Evolutionary conservation across 176 grass and related monocot genomes (phyloP).

Genomic region (Eleusine indica): DNA sequence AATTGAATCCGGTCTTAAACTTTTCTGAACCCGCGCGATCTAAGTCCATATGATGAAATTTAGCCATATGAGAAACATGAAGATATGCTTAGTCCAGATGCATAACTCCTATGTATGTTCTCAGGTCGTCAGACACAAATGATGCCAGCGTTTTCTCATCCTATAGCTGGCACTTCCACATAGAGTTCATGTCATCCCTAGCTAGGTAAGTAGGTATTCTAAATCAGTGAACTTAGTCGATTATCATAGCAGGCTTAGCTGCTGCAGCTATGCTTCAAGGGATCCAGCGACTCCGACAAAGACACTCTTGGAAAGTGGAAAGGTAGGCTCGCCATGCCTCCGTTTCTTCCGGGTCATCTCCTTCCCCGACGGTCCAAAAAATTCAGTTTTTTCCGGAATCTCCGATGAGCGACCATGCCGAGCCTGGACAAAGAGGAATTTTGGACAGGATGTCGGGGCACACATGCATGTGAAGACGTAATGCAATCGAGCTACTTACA

Average conservation of each 20-base stretch:
- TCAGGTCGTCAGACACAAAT: no score
- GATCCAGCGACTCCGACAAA: not conserved
- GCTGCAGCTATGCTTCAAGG: not conserved
- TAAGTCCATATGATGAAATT: no score
- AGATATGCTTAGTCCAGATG: no score
- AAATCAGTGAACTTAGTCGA: not conserved
- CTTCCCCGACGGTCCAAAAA: not conserved
- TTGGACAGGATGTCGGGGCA: slow-evolving; percentile 47
- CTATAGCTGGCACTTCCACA: no score
- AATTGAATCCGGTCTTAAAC: not conserved
- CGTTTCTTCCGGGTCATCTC: slow-evolving; percentile 16
- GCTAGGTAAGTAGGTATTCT: not conserved
- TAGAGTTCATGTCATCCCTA: no score
- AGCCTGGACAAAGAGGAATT: slow-evolving; percentile 34
- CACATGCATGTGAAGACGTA: slow-evolving; percentile 27
- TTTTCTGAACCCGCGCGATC: not conserved
- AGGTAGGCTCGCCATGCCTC: not conserved
- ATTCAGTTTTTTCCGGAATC: slow-evolving; percentile 30
- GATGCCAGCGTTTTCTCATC: no score
- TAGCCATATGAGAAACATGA: no score
- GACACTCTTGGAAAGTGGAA: not conserved
- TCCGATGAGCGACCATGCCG: slow-evolving; percentile 12
- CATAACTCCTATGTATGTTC: no score
- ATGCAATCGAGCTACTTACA: not conserved
- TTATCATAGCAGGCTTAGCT: not conserved